Evolutionary conservation across 495 filamentous ascomycete genomes (phyloP).

Genomic region (Penicillium manginii): DNA sequence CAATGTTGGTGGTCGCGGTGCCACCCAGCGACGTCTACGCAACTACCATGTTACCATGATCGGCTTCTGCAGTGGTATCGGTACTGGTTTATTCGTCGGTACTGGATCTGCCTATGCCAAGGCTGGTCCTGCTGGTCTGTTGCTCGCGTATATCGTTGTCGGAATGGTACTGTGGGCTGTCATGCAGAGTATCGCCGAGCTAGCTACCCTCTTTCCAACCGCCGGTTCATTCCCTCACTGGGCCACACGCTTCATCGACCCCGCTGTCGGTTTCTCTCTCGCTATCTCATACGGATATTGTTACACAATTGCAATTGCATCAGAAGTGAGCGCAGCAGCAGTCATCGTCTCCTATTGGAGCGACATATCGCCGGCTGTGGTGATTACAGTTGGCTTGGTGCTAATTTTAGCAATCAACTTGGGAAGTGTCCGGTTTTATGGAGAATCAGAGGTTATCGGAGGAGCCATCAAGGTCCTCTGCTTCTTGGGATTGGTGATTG

Average conservation of each 20-base stretch:
- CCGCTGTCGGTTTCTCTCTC: conserved; percentile 72
- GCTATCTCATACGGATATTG: conserved; percentile 55
- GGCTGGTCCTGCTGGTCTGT: conserved; percentile 67
- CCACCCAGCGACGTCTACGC: conserved; percentile 39
- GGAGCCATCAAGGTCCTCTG: conserved; percentile 77
- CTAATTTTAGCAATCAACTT: conserved; percentile 69
- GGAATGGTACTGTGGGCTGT: conserved; percentile 64
- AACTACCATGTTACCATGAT: conserved; percentile 48
- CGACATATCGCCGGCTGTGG: conserved; percentile 55
- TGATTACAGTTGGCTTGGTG: conserved; percentile 71
- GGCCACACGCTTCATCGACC: conserved; percentile 71
- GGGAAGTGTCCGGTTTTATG: conserved; percentile 70
- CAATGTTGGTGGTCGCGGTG: conserved; percentile 41
- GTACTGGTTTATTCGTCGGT: conserved; percentile 77
- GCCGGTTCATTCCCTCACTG: conserved; percentile 76
- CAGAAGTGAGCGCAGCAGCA: conserved; percentile 71
- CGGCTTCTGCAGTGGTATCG: conserved; percentile 53
- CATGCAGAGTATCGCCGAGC: conserved; percentile 66
- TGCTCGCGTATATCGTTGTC: conserved; percentile 72
- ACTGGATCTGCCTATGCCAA: conserved; percentile 68
- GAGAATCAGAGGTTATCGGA: conserved; percentile 75
- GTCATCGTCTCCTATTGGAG: conserved; percentile 77
- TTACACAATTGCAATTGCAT: conserved; percentile 64
- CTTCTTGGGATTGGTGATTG: conserved; percentile 69
- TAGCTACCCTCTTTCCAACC: conserved; percentile 74